Evolutionary conservation across 176 grass and related monocot species (phyloP).

Genomic region (Aegilops bicornis): DNA sequence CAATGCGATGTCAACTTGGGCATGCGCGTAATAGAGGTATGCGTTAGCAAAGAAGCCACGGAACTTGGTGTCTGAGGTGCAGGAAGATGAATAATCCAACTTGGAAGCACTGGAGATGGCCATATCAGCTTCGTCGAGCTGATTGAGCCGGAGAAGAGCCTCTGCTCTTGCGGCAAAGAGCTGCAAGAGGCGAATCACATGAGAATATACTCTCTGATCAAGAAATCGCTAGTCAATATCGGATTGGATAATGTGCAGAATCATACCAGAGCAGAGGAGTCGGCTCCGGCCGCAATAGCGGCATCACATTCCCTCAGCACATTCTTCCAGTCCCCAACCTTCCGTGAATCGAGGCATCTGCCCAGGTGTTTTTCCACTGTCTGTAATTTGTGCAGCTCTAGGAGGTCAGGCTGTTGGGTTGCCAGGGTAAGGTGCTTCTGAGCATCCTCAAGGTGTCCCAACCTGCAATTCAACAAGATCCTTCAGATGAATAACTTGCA

Average conservation of each 20-base stretch:
- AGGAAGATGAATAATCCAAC: conserved; percentile 64
- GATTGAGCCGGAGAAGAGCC: conserved; percentile 68
- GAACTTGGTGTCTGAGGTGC: conserved; percentile 64
- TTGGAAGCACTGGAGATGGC: conserved; percentile 77
- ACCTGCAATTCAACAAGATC: conserved; percentile 47
- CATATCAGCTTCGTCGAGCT: conserved; percentile 74
- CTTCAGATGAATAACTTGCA: conserved; percentile 17
- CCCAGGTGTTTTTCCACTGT: conserved; percentile 81
- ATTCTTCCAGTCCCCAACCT: conserved; percentile 79
- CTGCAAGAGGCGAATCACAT: conserved; percentile 46
- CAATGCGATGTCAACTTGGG: conserved; percentile 80
- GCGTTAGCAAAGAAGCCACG: conserved; percentile 67
- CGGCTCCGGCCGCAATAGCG: conserved; percentile 81
- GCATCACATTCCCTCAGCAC: conserved; percentile 68
- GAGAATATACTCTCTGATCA: not conserved
- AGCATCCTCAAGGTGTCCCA: conserved; percentile 86
- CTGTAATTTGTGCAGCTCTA: conserved; percentile 81
- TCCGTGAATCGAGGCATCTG: conserved; percentile 73
- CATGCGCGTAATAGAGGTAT: conserved; percentile 72
- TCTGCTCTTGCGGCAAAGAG: conserved; percentile 84
- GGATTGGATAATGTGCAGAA: conserved; percentile 3
- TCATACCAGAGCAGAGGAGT: conserved; percentile 75
- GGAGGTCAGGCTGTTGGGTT: conserved; percentile 64
- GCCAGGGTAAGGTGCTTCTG: conserved; percentile 70
- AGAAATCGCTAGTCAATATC: not conserved